These are phyloP conservation scores for Sanguinoderma infundibulare DNA, from an alignment of 1,284 basidiomycete genomes.

Conservation along the genomic window DNA sequence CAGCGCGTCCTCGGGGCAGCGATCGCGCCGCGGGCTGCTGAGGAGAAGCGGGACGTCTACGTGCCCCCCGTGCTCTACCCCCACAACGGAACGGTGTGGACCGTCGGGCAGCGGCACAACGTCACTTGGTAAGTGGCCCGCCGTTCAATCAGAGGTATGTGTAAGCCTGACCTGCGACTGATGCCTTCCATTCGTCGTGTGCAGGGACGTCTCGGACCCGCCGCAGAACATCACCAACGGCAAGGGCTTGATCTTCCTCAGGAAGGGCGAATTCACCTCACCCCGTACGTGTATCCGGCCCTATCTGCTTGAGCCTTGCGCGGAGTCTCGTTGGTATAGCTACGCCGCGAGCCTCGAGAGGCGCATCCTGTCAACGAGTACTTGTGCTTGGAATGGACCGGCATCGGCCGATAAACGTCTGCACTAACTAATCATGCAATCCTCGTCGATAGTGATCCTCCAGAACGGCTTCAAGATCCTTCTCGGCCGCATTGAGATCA, in stretches of 20 bases:
- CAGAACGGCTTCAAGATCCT: constrained; percentile 21
- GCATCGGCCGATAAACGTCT: neutral
- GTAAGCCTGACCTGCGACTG: neutral
- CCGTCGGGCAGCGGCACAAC: constrained; percentile 38
- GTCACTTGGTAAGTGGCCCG: constrained; percentile 45
- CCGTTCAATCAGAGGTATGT: no score
- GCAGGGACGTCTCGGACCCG: constrained; percentile 43
- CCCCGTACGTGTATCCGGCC: constrained; percentile 28
- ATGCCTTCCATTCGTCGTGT: neutral
- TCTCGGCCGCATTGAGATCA: constrained; percentile 15
- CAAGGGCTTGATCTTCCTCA: constrained; percentile 42
- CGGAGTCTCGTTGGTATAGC: no score
- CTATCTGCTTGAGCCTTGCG: no score
- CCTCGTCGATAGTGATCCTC: constrained; percentile 12
- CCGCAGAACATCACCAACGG: constrained; percentile 51
- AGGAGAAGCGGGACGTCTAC: constrained; percentile 52
- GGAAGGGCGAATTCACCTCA: constrained; percentile 38
- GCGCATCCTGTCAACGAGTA: no score
- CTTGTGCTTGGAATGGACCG: no score
- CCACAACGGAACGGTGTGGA: constrained; percentile 39
- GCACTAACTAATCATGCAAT: constrained; percentile 4
- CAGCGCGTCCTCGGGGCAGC: constrained; percentile 20
- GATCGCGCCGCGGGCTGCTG: constrained; percentile 1
- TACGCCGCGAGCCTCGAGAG: no score
- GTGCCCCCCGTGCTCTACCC: constrained; percentile 45